phyloP scores from a whole-genome alignment of 139 green algal species.

The Diplosphaera chodatii region DNA sequence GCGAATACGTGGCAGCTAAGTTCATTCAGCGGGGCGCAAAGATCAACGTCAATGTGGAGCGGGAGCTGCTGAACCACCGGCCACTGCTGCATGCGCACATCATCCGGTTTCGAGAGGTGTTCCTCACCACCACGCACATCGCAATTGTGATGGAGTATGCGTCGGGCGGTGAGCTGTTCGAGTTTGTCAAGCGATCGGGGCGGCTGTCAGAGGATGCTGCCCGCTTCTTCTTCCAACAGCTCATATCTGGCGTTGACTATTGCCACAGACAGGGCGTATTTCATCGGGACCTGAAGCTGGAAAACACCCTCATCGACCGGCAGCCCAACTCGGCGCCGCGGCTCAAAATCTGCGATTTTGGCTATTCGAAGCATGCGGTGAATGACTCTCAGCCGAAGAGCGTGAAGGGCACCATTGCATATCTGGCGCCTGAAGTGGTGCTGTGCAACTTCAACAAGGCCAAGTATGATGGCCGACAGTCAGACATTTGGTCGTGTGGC shows the following conservation, averaged over 20 bases:
- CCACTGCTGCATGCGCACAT: slow-evolving; percentile 60
- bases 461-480: background rate
- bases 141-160: slow-evolving; percentile 27
- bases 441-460: background rate
- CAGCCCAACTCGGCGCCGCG: slow-evolving; percentile 42
- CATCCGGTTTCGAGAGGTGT: slow-evolving; percentile 37
- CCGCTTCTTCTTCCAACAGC: slow-evolving; percentile 60
- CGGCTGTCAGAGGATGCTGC: slow-evolving; percentile 41
- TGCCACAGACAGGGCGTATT: slow-evolving; percentile 71
- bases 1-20: slow-evolving; percentile 23
- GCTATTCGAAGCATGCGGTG: slow-evolving; percentile 55
- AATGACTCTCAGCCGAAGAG: slow-evolving; percentile 24
- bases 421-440: background rate
- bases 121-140: slow-evolving; percentile 6
- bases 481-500: slow-evolving; percentile 32
- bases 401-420: slow-evolving; percentile 40
- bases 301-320: slow-evolving; percentile 86
- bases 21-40: slow-evolving; percentile 40
- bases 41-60: slow-evolving; percentile 2
- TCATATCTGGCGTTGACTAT: slow-evolving; percentile 46
- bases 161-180: slow-evolving; percentile 15
- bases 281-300: slow-evolving; percentile 92
- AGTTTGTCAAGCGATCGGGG: slow-evolving; percentile 1
- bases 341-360: slow-evolving; percentile 88
- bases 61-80: slow-evolving; percentile 60